Evolutionary conservation across 2,329 filamentous ascomycete species (phyloP).

Genomic region (Macrophomina pseudophaseolina): DNA sequence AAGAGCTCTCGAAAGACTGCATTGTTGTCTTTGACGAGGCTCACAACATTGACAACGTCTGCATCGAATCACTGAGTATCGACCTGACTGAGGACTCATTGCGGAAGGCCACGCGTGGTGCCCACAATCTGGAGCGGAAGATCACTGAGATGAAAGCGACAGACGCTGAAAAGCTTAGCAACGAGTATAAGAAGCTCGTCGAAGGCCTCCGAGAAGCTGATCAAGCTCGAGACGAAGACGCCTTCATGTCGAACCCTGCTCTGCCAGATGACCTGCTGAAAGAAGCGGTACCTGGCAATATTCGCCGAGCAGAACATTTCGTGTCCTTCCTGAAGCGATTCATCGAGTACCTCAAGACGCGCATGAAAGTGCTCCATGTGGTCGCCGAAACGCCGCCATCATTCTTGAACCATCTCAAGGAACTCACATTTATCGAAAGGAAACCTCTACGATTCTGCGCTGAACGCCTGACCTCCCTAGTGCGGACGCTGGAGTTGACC

Average conservation of each 20-base stretch:
- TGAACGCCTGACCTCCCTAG: conserved; percentile 90
- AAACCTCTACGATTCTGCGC: conserved; percentile 95
- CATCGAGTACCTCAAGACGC: conserved; percentile 95
- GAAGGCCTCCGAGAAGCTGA: conserved; percentile 88
- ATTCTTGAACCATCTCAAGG: conserved; percentile 89
- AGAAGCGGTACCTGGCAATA: conserved; percentile 96
- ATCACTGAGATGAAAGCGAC: conserved; percentile 96
- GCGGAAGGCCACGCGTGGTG: conserved; percentile 86
- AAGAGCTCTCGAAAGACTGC: conserved; percentile 95
- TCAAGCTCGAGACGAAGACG: conserved; percentile 87
- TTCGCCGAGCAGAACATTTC: conserved; percentile 93
- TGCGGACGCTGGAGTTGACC: conserved; percentile 91
- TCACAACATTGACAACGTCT: conserved; percentile 99
- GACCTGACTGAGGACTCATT: conserved; percentile 95
- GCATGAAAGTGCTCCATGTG: conserved; percentile 97
- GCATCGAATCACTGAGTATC: conserved; percentile 95
- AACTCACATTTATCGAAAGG: conserved; percentile 96
- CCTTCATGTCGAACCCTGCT: conserved; percentile 96
- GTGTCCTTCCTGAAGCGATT: conserved; percentile 93
- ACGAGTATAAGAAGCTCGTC: conserved; percentile 93
- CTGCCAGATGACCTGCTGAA: conserved; percentile 92
- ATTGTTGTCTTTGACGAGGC: conserved; percentile 99
- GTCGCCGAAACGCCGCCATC: conserved; percentile 96
- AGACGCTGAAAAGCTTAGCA: conserved; percentile 91
- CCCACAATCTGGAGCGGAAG: conserved; percentile 86